These are phyloP conservation scores for Pseudopithomyces chartarum DNA, from an alignment of 2,329 filamentous ascomycete genomes.

Conservation along the genomic window DNA sequence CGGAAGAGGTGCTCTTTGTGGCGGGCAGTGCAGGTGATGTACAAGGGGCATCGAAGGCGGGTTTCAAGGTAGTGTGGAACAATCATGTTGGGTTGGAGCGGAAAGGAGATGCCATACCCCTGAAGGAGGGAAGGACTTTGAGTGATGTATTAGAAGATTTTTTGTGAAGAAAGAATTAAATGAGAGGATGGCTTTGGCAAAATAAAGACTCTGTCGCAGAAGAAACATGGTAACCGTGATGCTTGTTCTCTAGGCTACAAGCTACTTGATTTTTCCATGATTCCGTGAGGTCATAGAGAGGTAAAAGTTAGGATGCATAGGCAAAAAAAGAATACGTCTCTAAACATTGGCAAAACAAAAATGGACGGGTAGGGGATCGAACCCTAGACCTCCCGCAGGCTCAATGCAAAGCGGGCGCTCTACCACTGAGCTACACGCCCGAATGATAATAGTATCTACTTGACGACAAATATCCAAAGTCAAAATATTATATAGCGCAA, in stretches of 20 bases:
- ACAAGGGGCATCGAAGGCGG: constrained; percentile 43
- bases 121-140: constrained; percentile 9
- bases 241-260: too few species aligned
- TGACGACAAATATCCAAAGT: too few species aligned
- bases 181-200: neutral
- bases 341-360: neutral
- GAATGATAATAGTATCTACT: too few species aligned
- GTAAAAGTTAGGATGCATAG: neutral
- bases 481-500: too few species aligned
- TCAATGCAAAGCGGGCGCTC: constrained; percentile 5
- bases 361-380: constrained; percentile 3
- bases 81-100: constrained; percentile 3
- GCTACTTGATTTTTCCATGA: too few species aligned
- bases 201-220: too few species aligned
- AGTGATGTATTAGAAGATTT: constrained; percentile 3
- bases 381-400: constrained; percentile 7
- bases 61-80: constrained; percentile 42
- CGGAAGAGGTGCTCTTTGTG: constrained; percentile 5
- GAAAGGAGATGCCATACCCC: constrained; percentile 4
- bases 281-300: too few species aligned
- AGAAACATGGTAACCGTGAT: too few species aligned
- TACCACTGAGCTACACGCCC: constrained; percentile 7
- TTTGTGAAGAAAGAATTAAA: neutral
- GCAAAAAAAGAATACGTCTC: neutral
- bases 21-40: constrained; percentile 49